These are phyloP conservation scores for Grosmannia clavigera DNA, from an alignment of 2,329 filamentous ascomycete species.

Conservation along the genomic window DNA sequence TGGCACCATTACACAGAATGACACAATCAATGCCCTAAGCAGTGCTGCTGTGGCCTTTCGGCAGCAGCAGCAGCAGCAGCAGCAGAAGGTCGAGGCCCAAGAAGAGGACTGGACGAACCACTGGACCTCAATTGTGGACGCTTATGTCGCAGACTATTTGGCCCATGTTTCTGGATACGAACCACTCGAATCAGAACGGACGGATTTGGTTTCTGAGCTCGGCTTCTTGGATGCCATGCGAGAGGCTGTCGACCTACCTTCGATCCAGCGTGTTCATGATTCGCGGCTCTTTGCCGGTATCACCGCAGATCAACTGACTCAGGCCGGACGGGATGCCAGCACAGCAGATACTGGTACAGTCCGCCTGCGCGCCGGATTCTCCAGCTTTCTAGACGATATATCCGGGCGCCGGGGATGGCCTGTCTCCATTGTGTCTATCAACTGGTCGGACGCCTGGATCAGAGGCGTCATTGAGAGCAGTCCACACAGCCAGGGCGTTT, in stretches of 20 bases:
- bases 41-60: conserved; percentile 27
- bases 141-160: conserved; percentile 33
- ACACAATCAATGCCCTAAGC: conserved; percentile 39
- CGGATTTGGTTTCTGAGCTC: conserved; percentile 25
- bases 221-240: conserved; percentile 29
- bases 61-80: conserved; percentile 4
- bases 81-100: background rate
- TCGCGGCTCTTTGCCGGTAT: conserved; percentile 33
- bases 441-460: conserved; percentile 18
- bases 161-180: conserved; percentile 17
- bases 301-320: conserved; percentile 18
- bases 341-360: background rate
- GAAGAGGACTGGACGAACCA: conserved; percentile 17
- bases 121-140: conserved; percentile 33
- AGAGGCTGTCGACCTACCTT: conserved; percentile 30
- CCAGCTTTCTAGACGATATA: conserved; percentile 14
- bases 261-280: conserved; percentile 29
- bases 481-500: conserved; percentile 9
- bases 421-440: conserved; percentile 36
- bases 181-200: conserved; percentile 21
- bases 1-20: conserved; percentile 42
- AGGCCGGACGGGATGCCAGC: conserved; percentile 26
- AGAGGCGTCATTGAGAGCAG: conserved; percentile 18
- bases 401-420: conserved; percentile 21
- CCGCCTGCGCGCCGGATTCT: conserved; percentile 7